These are phyloP conservation scores for Acer saccharum DNA, from an alignment of 345 rosid species.

Conservation along the genomic window DNA sequence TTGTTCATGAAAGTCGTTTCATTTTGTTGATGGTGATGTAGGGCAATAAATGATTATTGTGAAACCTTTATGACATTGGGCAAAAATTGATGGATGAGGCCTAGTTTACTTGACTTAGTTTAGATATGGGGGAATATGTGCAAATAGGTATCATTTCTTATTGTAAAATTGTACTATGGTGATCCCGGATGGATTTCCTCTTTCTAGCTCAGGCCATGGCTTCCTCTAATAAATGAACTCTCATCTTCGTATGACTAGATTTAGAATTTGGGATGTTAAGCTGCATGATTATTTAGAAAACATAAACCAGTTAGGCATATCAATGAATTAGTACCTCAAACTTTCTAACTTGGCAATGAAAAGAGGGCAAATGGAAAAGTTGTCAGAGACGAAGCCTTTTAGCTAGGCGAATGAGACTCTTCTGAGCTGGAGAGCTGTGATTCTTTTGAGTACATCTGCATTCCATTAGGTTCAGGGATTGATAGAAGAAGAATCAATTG, in stretches of 20 bases:
- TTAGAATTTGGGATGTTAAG: neutral
- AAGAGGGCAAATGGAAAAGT: constrained; percentile 1
- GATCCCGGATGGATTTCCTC: neutral
- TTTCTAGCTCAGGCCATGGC: neutral
- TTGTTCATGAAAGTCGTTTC: neutral
- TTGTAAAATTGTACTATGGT: neutral
- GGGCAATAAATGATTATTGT: neutral
- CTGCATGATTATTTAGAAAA: neutral
- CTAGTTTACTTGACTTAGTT: constrained; percentile 5
- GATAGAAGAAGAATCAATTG: neutral
- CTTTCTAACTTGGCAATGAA: neutral
- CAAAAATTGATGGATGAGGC: neutral
- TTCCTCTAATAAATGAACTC: neutral
- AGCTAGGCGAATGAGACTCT: neutral
- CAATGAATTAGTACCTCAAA: neutral
- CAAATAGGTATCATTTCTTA: neutral
- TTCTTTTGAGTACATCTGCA: neutral
- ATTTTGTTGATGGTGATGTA: neutral
- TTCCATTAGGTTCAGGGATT: neutral
- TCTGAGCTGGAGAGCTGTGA: neutral
- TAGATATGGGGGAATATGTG: neutral
- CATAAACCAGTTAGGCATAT: neutral
- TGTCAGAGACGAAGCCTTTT: neutral
- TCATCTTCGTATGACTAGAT: neutral
- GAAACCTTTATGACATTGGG: neutral